phyloP scores from a whole-genome alignment of 441 rosid genomes.

The Sinapis alba region DNA sequence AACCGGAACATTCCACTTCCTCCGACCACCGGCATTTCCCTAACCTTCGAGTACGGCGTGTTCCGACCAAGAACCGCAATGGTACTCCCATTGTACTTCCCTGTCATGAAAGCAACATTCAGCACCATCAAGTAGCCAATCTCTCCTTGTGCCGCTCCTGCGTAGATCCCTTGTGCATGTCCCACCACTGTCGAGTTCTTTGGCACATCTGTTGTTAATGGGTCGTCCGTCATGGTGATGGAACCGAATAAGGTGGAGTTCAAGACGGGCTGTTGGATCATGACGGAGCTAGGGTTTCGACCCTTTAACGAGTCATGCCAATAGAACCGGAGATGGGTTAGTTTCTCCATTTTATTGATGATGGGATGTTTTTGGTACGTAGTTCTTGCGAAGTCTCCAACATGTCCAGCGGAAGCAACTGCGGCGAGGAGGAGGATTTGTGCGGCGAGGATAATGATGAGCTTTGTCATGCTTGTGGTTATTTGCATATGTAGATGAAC shows the following conservation, averaged over 20 bases:
- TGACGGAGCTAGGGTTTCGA: slow-evolving; percentile 45
- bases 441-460: slow-evolving; percentile 4
- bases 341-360: slow-evolving; percentile 43
- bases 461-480: slow-evolving; percentile 1
- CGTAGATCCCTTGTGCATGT: slow-evolving; percentile 7
- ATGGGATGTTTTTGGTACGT: background rate
- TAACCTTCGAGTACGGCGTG: slow-evolving; percentile 28
- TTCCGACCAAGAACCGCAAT: slow-evolving; percentile 59
- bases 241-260: slow-evolving; percentile 23
- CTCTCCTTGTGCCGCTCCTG: slow-evolving; percentile 37
- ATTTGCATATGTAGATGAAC: background rate
- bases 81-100: slow-evolving; percentile 63
- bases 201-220: background rate
- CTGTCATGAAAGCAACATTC: slow-evolving; percentile 60
- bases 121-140: slow-evolving; percentile 49
- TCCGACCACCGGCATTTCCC: background rate
- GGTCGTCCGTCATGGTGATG: slow-evolving; percentile 27
- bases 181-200: slow-evolving; percentile 26
- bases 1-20: background rate
- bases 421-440: slow-evolving; percentile 7
- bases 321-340: slow-evolving; percentile 54
- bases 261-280: slow-evolving; percentile 32
- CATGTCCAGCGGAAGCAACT: background rate
- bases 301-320: slow-evolving; percentile 28
- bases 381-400: slow-evolving; percentile 1